phyloP scores from a whole-genome alignment of 1,284 basidiomycete species.

The Fomitopsis betulina region DNA sequence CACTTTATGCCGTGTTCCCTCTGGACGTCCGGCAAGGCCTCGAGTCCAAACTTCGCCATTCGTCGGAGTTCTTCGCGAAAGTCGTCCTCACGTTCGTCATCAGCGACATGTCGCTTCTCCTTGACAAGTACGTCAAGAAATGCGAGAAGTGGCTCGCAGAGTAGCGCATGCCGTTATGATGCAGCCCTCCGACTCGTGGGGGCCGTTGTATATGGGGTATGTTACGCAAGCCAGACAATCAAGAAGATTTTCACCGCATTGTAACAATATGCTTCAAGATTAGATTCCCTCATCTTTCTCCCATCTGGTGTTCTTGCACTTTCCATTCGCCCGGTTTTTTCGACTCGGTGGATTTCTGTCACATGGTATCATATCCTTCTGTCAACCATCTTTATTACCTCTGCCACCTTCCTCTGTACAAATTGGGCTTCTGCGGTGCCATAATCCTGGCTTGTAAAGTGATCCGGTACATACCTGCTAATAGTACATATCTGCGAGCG shows the following conservation, averaged over 20 bases:
- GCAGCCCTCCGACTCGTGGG: neutral
- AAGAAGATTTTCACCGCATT: conserved; percentile 19
- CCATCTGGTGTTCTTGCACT: conserved; percentile 18
- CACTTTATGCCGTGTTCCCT: conserved; percentile 68
- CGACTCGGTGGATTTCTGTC: neutral
- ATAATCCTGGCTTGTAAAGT: conserved; percentile 9
- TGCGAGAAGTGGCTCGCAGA: conserved; percentile 86
- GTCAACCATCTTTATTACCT: conserved; percentile 8
- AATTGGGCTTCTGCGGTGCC: conserved; percentile 13
- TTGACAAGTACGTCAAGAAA: conserved; percentile 91
- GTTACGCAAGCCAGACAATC: conserved; percentile 5
- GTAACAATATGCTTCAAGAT: conserved; percentile 31
- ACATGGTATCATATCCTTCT: conserved; percentile 2
- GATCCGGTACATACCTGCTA: conserved; percentile 13
- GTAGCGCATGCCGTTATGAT: conserved; percentile 24
- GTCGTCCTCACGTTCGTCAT: conserved; percentile 92
- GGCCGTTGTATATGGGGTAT: neutral
- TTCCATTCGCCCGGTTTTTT: conserved; percentile 2
- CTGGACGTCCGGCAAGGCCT: conserved; percentile 57
- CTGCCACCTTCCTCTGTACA: conserved; percentile 10
- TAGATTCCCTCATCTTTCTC: conserved; percentile 21
- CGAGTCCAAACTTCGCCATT: conserved; percentile 72
- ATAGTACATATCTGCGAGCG: conserved; percentile 16
- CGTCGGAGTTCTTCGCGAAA: conserved; percentile 87
- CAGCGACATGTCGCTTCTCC: conserved; percentile 74